Percentiles rank a stretch among this genome's conserved stretches.
phyloP scores from a whole-genome alignment of 495 filamentous ascomycete species.

The Cudoniella acicularis region DNA sequence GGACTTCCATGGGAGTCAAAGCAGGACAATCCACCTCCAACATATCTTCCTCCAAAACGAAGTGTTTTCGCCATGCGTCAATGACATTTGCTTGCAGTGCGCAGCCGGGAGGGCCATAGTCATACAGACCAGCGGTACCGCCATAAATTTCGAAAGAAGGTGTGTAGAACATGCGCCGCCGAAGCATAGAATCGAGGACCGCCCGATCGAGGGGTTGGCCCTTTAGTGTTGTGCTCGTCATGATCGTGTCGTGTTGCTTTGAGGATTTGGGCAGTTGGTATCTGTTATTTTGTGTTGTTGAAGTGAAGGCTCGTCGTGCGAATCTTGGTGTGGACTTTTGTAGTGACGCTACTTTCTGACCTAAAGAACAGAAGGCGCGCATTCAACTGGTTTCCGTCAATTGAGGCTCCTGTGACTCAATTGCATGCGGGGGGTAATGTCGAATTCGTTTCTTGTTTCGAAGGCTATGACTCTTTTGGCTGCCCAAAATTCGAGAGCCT shows the following conservation, averaged over 20 bases:
- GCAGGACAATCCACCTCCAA: conserved; percentile 84
- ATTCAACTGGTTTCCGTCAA: conserved; percentile 26
- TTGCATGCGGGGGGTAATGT: conserved; percentile 3
- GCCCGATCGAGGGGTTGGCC: conserved; percentile 83
- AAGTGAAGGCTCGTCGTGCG: conserved; percentile 22
- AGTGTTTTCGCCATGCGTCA: conserved; percentile 90
- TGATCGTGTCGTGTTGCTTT: conserved; percentile 5
- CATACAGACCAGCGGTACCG: conserved; percentile 79
- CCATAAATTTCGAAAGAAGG: conserved; percentile 94
- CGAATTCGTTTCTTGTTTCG: conserved; percentile 4
- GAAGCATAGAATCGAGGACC: conserved; percentile 76
- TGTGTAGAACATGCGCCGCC: conserved; percentile 88
- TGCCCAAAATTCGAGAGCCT: conserved; percentile 1
- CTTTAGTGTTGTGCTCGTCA: conserved; percentile 65
- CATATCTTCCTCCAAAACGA: conserved; percentile 87
- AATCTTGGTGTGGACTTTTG: conserved; percentile 10
- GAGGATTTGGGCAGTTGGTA: conserved; percentile 23
- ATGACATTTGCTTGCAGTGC: conserved; percentile 80
- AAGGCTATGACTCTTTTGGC: conserved; percentile 5
- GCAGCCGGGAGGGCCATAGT: conserved; percentile 76
- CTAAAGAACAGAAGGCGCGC: conserved; percentile 22
- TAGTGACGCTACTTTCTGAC: conserved; percentile 13
- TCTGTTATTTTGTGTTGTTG: conserved; percentile 19
- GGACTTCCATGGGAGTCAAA: conserved; percentile 80
- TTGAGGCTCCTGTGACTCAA: conserved; percentile 17